These are phyloP conservation scores for Schizosaccharomyces octosporus DNA, from an alignment of 805 yeast species.

Conservation along the genomic window DNA sequence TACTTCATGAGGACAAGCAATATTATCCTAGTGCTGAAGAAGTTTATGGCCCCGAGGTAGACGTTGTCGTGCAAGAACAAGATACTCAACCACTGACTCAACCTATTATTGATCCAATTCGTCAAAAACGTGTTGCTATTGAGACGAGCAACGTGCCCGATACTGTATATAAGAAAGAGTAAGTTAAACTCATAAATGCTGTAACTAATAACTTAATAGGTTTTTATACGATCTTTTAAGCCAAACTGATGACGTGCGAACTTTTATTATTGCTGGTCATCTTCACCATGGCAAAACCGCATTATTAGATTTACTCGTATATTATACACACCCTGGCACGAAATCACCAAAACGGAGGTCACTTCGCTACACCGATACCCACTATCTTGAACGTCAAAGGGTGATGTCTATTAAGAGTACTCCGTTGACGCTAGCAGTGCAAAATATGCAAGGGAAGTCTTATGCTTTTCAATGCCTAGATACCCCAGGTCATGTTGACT, in stretches of 20 bases:
- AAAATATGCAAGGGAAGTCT: conserved; percentile 29
- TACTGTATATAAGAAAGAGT: conserved; percentile 36
- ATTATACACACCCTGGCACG: conserved; percentile 30
- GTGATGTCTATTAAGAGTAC: conserved; percentile 42
- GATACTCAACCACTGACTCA: conserved; percentile 28
- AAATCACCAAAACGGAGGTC: conserved; percentile 15
- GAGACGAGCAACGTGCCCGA: conserved; percentile 34
- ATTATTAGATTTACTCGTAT: conserved; percentile 39
- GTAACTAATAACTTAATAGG: background rate
- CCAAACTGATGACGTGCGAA: conserved; percentile 43
- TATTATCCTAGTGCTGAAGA: conserved; percentile 21
- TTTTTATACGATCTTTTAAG: conserved; percentile 22
- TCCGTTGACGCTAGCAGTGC: conserved; percentile 35
- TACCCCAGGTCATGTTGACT: conserved; percentile 80
- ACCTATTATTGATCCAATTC: conserved; percentile 39
- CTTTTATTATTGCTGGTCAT: conserved; percentile 57
- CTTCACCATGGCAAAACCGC: conserved; percentile 72
- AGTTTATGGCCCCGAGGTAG: conserved; percentile 38
- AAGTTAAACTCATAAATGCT: conserved; percentile 8
- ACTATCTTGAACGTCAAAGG: conserved; percentile 40
- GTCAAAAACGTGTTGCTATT: conserved; percentile 20
- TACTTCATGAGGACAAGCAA: conserved; percentile 23
- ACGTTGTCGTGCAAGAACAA: conserved; percentile 31
- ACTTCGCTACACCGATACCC: conserved; percentile 46
- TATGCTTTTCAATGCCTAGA: conserved; percentile 43